Percentiles rank a stretch among this genome's conserved stretches.
Evolutionary conservation across 768 basidiomycete species (phyloP).

Genomic region (Lactifluus rugatus): DNA sequence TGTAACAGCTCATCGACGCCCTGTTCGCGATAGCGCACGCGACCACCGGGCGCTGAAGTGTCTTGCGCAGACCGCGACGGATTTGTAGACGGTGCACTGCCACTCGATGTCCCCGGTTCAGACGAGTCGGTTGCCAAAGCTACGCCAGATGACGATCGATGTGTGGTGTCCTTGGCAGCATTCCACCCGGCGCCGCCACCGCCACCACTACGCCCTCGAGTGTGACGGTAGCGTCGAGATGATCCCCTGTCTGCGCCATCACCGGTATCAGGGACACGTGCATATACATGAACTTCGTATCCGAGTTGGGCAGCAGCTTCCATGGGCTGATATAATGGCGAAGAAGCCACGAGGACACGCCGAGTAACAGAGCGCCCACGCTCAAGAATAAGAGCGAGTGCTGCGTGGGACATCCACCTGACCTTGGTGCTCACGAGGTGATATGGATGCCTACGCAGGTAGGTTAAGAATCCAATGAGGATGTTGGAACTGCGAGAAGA

Average conservation of each 20-base stretch:
- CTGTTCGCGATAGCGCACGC: constrained; percentile 73
- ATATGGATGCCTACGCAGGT: constrained; percentile 48
- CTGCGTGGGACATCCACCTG: constrained; percentile 63
- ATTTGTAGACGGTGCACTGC: constrained; percentile 18
- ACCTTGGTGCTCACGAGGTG: constrained; percentile 29
- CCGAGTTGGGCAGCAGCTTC: constrained; percentile 61
- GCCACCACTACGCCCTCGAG: constrained; percentile 10
- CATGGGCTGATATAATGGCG: constrained; percentile 78
- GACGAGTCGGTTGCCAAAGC: constrained; percentile 26
- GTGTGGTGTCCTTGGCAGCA: constrained; percentile 20
- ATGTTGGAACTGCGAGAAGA: constrained; percentile 63
- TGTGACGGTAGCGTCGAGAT: constrained; percentile 23
- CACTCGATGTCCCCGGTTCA: constrained; percentile 21
- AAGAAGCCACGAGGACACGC: constrained; percentile 70
- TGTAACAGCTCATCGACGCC: constrained; percentile 94
- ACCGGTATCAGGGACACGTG: constrained; percentile 60
- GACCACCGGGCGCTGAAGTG: constrained; percentile 22
- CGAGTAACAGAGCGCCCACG: constrained; percentile 68
- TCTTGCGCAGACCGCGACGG: constrained; percentile 14
- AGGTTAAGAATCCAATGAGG: constrained; percentile 69
- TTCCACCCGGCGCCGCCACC: constrained; percentile 18
- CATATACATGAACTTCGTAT: constrained; percentile 62
- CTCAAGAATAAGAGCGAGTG: constrained; percentile 69
- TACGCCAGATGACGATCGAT: constrained; percentile 18
- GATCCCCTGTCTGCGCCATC: constrained; percentile 49